These are phyloP conservation scores for Fulvia fulva DNA, from an alignment of 2,329 filamentous ascomycete genomes.

Conservation along the genomic window DNA sequence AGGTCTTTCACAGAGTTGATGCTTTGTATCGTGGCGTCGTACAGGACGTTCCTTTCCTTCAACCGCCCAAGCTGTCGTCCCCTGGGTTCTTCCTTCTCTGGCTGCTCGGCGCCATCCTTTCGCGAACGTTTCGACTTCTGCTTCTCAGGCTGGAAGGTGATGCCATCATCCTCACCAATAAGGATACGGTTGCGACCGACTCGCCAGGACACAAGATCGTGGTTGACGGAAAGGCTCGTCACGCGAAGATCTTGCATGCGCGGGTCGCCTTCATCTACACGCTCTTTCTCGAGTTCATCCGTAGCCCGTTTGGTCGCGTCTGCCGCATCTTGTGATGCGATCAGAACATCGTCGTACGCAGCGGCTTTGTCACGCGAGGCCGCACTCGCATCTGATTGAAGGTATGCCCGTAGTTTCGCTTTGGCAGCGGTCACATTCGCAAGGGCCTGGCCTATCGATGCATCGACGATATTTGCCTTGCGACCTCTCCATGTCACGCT, in stretches of 20 bases:
- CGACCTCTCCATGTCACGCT: conserved; percentile 82
- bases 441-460: conserved; percentile 81
- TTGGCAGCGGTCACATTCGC: conserved; percentile 61
- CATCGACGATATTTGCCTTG: conserved; percentile 85
- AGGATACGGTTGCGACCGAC: conserved; percentile 89
- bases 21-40: conserved; percentile 86
- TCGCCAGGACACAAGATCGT: conserved; percentile 89
- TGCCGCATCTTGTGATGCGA: conserved; percentile 85
- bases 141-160: conserved; percentile 52
- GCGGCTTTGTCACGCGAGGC: conserved; percentile 64
- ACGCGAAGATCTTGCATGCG: conserved; percentile 92
- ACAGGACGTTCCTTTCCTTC: conserved; percentile 82
- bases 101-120: conserved; percentile 45
- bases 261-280: conserved; percentile 74
- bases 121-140: conserved; percentile 51
- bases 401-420: conserved; percentile 46
- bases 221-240: conserved; percentile 88
- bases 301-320: conserved; percentile 92
- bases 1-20: conserved; percentile 86
- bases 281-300: conserved; percentile 80
- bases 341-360: conserved; percentile 87
- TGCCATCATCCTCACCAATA: conserved; percentile 76
- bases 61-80: conserved; percentile 74
- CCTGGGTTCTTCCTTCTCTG: conserved; percentile 59
- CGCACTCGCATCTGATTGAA: conserved; percentile 41